A percentile compares a stretch with the other conserved stretches of the same genome.
Conservation (phyloP, 768 basidiomycete genomes). For the Macrocybe gigantea region DNA sequence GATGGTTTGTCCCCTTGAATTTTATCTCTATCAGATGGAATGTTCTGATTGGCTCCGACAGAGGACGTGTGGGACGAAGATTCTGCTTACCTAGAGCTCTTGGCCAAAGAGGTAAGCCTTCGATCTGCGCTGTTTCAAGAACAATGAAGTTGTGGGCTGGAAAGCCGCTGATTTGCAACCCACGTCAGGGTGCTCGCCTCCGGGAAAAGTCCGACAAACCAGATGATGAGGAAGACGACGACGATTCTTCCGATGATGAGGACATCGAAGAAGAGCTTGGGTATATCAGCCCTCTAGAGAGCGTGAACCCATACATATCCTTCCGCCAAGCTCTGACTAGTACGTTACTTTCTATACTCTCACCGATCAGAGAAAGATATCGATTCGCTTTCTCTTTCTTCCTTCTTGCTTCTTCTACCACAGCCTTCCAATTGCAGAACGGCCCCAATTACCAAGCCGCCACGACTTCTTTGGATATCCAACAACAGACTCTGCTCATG, state of each 20-base stretch:
- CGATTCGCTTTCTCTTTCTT: neutral
- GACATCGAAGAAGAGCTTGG: conserved; percentile 80
- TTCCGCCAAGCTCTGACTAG: conserved; percentile 79
- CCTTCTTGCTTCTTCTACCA: conserved; percentile 2
- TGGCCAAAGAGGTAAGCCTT: conserved; percentile 67
- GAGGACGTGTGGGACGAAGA: conserved; percentile 92
- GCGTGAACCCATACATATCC: conserved; percentile 66
- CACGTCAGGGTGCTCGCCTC: conserved; percentile 60
- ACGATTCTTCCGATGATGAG: conserved; percentile 50
- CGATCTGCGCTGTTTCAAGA: conserved; percentile 2
- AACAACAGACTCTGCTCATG: conserved; percentile 79
- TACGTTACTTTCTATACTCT: conserved; percentile 27
- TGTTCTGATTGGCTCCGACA: conserved; percentile 17
- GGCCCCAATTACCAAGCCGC: conserved; percentile 60
- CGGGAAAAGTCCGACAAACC: conserved; percentile 53
- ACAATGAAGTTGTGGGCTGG: neutral
- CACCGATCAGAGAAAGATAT: neutral
- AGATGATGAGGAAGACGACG: conserved; percentile 46
- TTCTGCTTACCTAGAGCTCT: conserved; percentile 81
- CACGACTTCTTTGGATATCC: conserved; percentile 65
- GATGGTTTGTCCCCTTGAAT: conserved; percentile 36
- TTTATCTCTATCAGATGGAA: too few species aligned
- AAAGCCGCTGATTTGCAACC: too few species aligned
- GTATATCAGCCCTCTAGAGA: conserved; percentile 80
- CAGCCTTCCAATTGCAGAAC: conserved; percentile 77